Evolutionary conservation across 495 filamentous ascomycete genomes (phyloP).

Genomic region (Xylaria telfairii): DNA sequence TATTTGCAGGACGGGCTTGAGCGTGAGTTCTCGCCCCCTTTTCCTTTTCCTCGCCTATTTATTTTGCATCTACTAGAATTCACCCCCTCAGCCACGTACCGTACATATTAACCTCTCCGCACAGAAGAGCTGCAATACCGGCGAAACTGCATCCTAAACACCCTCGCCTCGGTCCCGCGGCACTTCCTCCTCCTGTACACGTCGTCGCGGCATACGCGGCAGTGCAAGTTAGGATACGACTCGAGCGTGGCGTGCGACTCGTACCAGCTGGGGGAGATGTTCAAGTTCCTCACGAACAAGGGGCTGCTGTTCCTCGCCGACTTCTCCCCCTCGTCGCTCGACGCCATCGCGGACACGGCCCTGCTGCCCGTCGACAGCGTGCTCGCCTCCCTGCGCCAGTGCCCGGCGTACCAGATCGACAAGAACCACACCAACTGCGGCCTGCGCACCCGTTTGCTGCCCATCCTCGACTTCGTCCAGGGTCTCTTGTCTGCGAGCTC

Average conservation of each 20-base stretch:
- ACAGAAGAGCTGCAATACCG: slow-evolving; percentile 75
- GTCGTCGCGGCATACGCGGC: slow-evolving; percentile 57
- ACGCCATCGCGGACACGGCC: slow-evolving; percentile 39
- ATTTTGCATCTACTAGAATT: neutral
- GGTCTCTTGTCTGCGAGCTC: slow-evolving; percentile 49
- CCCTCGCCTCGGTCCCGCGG: slow-evolving; percentile 74
- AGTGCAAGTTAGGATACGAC: slow-evolving; percentile 81
- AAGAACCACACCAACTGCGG: slow-evolving; percentile 79
- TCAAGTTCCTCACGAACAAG: slow-evolving; percentile 73
- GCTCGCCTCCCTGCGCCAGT: slow-evolving; percentile 49
- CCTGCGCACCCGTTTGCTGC: slow-evolving; percentile 67
- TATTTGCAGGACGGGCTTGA: slow-evolving; percentile 75
- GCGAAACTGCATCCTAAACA: slow-evolving; percentile 72
- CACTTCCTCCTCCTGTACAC: slow-evolving; percentile 75
- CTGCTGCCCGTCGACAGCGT: slow-evolving; percentile 44
- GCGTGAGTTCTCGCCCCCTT: slow-evolving; percentile 52
- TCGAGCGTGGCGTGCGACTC: slow-evolving; percentile 78
- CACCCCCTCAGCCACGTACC: neutral
- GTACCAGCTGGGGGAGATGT: slow-evolving; percentile 85
- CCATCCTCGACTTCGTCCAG: slow-evolving; percentile 71
- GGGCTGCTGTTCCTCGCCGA: slow-evolving; percentile 57
- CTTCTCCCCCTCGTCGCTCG: slow-evolving; percentile 44
- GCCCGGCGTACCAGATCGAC: slow-evolving; percentile 81
- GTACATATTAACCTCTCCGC: slow-evolving; percentile 27
- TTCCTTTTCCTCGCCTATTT: neutral